Base-by-base conservation (phyloP, 176 grass and related monocot species). In the Puya raimondii region DNA sequence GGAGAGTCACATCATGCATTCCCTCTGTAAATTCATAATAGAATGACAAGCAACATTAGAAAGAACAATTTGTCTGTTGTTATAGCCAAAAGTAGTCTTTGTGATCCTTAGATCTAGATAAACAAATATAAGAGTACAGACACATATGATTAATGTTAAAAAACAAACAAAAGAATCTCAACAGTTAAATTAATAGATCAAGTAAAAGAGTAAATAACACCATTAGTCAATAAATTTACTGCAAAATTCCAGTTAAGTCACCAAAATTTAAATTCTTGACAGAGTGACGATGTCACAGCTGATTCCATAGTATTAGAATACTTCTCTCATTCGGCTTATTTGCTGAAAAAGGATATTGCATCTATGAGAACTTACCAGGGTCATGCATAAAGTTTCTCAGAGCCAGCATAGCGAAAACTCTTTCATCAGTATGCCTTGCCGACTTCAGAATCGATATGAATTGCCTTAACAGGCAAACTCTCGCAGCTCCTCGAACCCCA, bases 301-400 rank as follows among this genome's bases (percentile, higher is more conserved):
- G 29, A 33, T 33, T 33, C 29, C 29, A 33, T 56, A 56, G 53
- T 56, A 15, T 12, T n/a, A 56, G n/a, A 1, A 15, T 33, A 42
- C 15, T 11, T 33, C 59, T 49, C 42, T 63, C 8, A 14, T 14
- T 23, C 26, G 12, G 25, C 20, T 33, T 53, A 13, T 53, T 3
- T 23, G 7, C 63, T 21, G 11, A 51, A 69, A n/a, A 22, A 70
- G 15, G 25, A 70, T 14, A 33, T 17, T 50, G 18, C 23, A 22
- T 51, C 51, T 47, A 13, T 26, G 50, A 51, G 11, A 66, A 48
- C 72, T 0, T 18, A 90, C 87, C 83, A 2, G 70, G 74, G 67
- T 91, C 80, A 69, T 86, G 85, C 88, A 91, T 86, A 79, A 84
- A 91, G 64, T 78, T 91, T 79, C 88, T 78, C 2, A 84, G 47